phyloP scores from a whole-genome alignment of 192 early-diverging fungal species.

The Umbelopsis sp. region DNA sequence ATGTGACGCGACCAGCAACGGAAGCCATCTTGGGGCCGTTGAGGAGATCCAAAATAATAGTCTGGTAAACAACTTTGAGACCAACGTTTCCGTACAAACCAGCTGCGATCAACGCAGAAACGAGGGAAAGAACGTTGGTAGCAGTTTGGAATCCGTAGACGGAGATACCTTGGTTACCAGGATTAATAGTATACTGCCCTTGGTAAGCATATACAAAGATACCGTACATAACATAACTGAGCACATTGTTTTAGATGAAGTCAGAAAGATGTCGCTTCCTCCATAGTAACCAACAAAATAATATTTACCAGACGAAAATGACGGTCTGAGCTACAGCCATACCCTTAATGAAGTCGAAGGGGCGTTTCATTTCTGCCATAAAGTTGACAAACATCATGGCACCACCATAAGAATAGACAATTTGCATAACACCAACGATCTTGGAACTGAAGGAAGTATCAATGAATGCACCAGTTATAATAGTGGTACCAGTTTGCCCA shows the following conservation, averaged over 20 bases:
- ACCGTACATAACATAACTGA: conserved; percentile 24
- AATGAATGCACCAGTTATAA: conserved; percentile 19
- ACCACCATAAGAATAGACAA: conserved; percentile 28
- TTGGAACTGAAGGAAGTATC: not conserved
- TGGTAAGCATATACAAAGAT: conserved; percentile 30
- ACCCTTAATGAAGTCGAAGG: conserved; percentile 28
- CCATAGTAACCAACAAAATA: not conserved
- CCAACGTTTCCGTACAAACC: conserved; percentile 31
- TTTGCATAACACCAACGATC: conserved; percentile 28
- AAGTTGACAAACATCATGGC: conserved; percentile 32
- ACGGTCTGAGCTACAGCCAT: conserved; percentile 22
- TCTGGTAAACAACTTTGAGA: conserved; percentile 26
- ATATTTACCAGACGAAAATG: conserved; percentile 5
- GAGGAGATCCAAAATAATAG: conserved; percentile 22
- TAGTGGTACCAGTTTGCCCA: not conserved
- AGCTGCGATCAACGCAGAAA: conserved; percentile 25
- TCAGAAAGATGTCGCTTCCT: not conserved
- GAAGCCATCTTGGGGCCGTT: conserved; percentile 7
- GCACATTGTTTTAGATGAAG: not conserved
- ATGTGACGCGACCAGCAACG: conserved; percentile 9
- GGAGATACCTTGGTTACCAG: conserved; percentile 24
- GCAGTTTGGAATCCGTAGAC: conserved; percentile 20
- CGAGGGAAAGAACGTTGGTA: conserved; percentile 6
- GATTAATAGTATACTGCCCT: conserved; percentile 25
- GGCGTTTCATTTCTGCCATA: conserved; percentile 30